Evolutionary conservation across 352 stramenopile species (phyloP), one percentile per base, ranked within the genome.

Genomic region (Elongisporangium senticosum): DNA sequence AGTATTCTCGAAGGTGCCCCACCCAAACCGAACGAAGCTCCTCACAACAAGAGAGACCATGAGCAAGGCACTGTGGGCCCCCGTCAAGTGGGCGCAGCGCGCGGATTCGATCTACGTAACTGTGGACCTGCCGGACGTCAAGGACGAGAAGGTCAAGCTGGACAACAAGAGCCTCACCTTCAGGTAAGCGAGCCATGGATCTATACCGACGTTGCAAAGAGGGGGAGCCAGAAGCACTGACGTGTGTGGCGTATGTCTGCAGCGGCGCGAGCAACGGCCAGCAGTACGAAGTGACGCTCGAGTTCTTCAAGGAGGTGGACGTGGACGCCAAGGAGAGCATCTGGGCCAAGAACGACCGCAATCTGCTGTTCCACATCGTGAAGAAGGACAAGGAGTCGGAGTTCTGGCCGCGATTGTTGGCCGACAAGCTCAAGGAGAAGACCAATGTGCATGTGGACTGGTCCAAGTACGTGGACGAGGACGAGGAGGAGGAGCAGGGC

Each of bases 401-500:
- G 50, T 98, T 98, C 62, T 99, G 96, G 96, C 95, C 96, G 40
- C 86, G 94, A 55, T 75, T 99, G 63, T 75, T 98, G 53, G 84
- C 96, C 62, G 95, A 99, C 79, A 99, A 99, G 85, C 65, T 80
- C 54, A 68, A 98, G 55, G 93, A 98, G 73, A 98, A 98, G 83
- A 98, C 96, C 68, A 97, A 98, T 66, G 93, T 98, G 10, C 95
- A 93, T 69, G 86, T 97, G 67, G 96, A 98, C 76, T 98, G 96
- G 96, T 86, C 93, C 83, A 95, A 96, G 70, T 98, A 97, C 70
- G 92, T 98, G 43, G 96, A 98, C 69, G 95, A 98, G 72, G 96
- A 98, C 69, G 96, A 98, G 49, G 93, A 98, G 57, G 89, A 96
- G 21, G 93, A 96, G 56, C 74, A 89, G 61, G 70, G 64, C 21